Evolutionary conservation across 2,329 filamentous ascomycete species (phyloP), one percentile per base, ranked within the genome.

Genomic region (Penicillium sp.): DNA sequence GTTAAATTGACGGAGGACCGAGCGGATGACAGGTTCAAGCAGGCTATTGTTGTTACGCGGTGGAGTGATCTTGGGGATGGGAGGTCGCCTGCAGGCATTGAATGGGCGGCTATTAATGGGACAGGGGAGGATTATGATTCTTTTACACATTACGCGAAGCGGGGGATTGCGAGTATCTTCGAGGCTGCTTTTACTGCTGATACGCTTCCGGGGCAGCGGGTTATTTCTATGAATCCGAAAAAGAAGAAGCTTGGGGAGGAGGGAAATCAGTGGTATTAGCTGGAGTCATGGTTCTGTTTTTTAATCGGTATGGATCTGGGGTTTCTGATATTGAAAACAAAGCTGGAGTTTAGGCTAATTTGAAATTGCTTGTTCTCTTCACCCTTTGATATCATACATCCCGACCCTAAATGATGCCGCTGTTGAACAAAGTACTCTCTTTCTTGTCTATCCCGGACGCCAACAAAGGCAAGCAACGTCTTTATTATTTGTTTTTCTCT

Each of bases 11-110:
- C 77, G 2, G 81, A 85, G 63, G 80, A 84, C 53, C 74, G 68
- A 39, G 64, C 71, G 6, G 53, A 67, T 31, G 65, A 70, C 3
- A 35, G 59, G 4, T 85, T 85, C 65, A 82, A 79, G 57, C 80
- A 84, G 49, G 76, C 78, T 1, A 75, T 85, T 46, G 74, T 81
- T 4, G 77, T 83, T 4, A 84, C 81, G 7, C 67, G 81, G 14
- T 85, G 81, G 81, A 78, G 75, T 52, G 81, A 85, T 64, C 62
- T 85, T 13, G 81, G 81, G 1, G 73, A 81, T 62, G 79, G 79
- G 1, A 73, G 65, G 2, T 72, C 70, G 9, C 78, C 80, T 2
- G 30, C 39, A 18, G 68, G 68, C 10, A 73, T 68, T 3, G 78
- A 82, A 53, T 83, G 81, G 77, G 75, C 74, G 10, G 77, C 80